Percentiles rank a stretch among this genome's conserved stretches.
phyloP scores from a whole-genome alignment of 1,284 basidiomycete species.

The Cryptococcus sp. region DNA sequence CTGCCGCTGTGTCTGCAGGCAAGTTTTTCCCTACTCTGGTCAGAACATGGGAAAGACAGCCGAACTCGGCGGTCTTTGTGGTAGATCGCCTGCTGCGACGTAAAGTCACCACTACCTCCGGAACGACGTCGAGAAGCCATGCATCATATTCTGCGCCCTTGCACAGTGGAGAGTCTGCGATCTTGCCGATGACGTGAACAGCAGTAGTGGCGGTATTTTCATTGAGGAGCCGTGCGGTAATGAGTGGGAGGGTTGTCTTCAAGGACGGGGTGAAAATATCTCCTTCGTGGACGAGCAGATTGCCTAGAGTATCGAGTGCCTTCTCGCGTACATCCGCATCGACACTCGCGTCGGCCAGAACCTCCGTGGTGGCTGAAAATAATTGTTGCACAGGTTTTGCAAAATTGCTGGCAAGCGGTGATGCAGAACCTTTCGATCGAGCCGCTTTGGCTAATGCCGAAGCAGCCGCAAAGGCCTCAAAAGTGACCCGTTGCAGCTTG shows the following conservation, averaged over 20 bases:
- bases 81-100: conserved; percentile 76
- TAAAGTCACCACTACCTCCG: conserved; percentile 75
- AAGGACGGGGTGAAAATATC: conserved; percentile 59
- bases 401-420: conserved; percentile 39
- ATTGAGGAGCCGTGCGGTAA: conserved; percentile 69
- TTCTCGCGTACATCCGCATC: conserved; percentile 86
- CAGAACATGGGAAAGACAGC: conserved; percentile 63
- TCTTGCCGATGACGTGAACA: conserved; percentile 54
- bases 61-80: conserved; percentile 74
- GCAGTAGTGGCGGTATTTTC: conserved; percentile 58
- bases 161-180: conserved; percentile 54
- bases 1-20: conserved; percentile 63
- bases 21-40: conserved; percentile 61
- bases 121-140: conserved; percentile 77
- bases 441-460: conserved; percentile 55
- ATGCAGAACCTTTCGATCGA: conserved; percentile 42
- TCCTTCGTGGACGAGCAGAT: conserved; percentile 81
- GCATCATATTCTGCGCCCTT: conserved; percentile 57
- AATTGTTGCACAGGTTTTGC: conserved; percentile 64
- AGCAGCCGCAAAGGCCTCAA: conserved; percentile 70
- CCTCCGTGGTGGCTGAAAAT: conserved; percentile 70
- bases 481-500: conserved; percentile 57
- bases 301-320: conserved; percentile 79
- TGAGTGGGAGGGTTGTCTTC: conserved; percentile 60
- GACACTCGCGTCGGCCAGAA: conserved; percentile 76